Base-by-base conservation (phyloP, 352 stramenopile genomes). In the Phytophthora pistaciae region DNA sequence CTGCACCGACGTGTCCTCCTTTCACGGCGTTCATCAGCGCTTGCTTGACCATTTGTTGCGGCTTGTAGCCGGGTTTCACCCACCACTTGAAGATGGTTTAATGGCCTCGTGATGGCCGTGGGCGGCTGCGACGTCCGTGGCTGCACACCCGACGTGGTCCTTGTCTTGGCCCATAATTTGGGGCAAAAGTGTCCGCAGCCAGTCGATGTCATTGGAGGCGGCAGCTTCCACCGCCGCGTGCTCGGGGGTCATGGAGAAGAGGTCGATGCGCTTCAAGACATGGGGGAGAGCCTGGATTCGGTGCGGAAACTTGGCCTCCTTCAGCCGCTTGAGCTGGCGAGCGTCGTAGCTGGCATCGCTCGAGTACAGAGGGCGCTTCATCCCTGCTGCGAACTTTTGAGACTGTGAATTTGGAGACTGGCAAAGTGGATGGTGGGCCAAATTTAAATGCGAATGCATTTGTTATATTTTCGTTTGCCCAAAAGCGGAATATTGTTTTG, bases 151-250 rank as follows among this genome's bases (percentile, higher is more conserved):
- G 14, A 60, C 31, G 10, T 44, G 54, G 54, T 60, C 54, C n/a
- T 60, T 60, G 54, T 38, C 6, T 36, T 6, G 9, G 5, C 18
- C 9, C 21, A 29, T 29, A 29, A 60, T 18, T 23, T 33, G 27
- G 31, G 55, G 55, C 29, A 60, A 60, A 18, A 59, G 53, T 50
- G 31, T 48, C 54, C 18, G 31, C 44, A 60, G 25, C 38, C 38
- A 44, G 38, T 44, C 38, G 38, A 44, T n/a, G 14, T 44, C 38
- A 60, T 60, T 60, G 40, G 54, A 29, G 54, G n/a, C 44, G 9
- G 54, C 29, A 13, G 53, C 53, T 59, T 59, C 33, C n/a, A 50
- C 33, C 20, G 31, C 31, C n/a, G 55, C 33, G 31, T 16, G 31
- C 49, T 60, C 55, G 18, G n/a, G 38, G 14, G 38, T 49, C 54